These are phyloP conservation scores for Dioscorea cayenensis DNA, from an alignment of 116 monocot genomes.

Conservation along the genomic window DNA sequence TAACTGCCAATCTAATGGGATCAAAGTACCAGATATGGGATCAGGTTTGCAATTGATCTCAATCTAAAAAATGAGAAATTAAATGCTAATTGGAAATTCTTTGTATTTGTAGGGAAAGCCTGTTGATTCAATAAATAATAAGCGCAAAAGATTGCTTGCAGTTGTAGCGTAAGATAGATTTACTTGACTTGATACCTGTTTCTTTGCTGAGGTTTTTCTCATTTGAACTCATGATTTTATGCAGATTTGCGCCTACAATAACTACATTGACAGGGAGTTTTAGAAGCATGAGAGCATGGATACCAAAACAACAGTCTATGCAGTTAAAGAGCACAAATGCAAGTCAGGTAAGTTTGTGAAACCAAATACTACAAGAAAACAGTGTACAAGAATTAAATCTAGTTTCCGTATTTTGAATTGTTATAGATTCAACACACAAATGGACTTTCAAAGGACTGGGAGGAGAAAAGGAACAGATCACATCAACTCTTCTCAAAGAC, in stretches of 20 bases:
- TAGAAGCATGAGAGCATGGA: constrained; percentile 80
- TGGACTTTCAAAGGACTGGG: constrained; percentile 69
- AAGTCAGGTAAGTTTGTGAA: constrained; percentile 37
- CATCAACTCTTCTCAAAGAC: constrained; percentile 56
- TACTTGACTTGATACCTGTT: not conserved
- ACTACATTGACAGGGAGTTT: constrained; percentile 74
- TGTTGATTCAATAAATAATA: constrained; percentile 20
- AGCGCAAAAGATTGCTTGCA: constrained; percentile 53
- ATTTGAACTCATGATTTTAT: not conserved
- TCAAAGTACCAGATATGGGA: constrained; percentile 91
- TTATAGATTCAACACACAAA: constrained; percentile 68
- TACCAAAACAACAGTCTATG: constrained; percentile 79
- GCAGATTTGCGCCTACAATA: constrained; percentile 79
- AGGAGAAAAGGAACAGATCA: constrained; percentile 44
- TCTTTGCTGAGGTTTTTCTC: not conserved
- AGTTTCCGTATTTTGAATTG: not conserved
- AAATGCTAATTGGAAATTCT: not conserved
- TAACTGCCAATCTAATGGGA: constrained; percentile 84
- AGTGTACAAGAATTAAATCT: not conserved
- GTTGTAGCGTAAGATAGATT: constrained; percentile 51
- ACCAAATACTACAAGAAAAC: not conserved
- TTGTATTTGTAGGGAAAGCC: constrained; percentile 37
- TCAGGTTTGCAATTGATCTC: constrained; percentile 45
- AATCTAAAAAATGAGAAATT: not conserved
- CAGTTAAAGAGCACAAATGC: constrained; percentile 58